A percentile compares a stretch with the other conserved stretches of the same genome.
Conservation (phyloP, 2,329 filamentous ascomycete species). For the Incumbomyces lentus region DNA sequence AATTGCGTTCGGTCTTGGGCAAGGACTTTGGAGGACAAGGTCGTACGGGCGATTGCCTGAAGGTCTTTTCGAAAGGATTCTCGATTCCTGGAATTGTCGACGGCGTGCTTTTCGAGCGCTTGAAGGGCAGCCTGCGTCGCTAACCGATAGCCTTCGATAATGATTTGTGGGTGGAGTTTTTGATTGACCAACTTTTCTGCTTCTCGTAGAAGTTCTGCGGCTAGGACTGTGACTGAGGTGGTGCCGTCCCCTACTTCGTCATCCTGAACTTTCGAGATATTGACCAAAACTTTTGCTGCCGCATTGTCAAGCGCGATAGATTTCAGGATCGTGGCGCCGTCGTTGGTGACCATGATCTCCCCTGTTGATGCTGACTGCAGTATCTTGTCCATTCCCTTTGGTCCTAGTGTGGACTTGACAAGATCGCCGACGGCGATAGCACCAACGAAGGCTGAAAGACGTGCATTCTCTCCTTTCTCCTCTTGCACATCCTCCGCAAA, state of each 20-base stretch:
- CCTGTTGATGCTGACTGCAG: conserved; percentile 90
- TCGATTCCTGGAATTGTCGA: conserved; percentile 77
- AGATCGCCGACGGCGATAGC: conserved; percentile 95
- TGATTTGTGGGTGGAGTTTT: conserved; percentile 98
- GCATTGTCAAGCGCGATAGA: conserved; percentile 97
- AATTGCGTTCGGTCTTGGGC: conserved; percentile 91
- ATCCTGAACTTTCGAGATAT: conserved; percentile 98
- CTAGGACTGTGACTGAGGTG: conserved; percentile 91
- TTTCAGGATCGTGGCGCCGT: conserved; percentile 96
- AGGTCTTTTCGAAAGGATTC: conserved; percentile 84
- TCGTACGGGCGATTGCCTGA: conserved; percentile 82
- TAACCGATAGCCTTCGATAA: conserved; percentile 98
- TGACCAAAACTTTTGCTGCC: conserved; percentile 94
- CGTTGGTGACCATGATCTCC: conserved; percentile 97
- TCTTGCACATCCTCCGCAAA: conserved; percentile 94
- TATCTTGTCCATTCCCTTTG: conserved; percentile 99
- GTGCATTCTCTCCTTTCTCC: conserved; percentile 98
- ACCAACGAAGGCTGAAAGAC: conserved; percentile 94
- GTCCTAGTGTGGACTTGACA: conserved; percentile 92
- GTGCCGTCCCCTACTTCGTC: conserved; percentile 98
- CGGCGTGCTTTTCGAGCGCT: conserved; percentile 72
- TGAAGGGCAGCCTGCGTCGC: conserved; percentile 78
- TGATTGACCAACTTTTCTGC: conserved; percentile 95
- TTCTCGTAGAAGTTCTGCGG: conserved; percentile 88
- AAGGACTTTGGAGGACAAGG: conserved; percentile 92